Base-by-base conservation (phyloP, 2,329 filamentous ascomycete genomes). In the Fusarium dlaminii region DNA sequence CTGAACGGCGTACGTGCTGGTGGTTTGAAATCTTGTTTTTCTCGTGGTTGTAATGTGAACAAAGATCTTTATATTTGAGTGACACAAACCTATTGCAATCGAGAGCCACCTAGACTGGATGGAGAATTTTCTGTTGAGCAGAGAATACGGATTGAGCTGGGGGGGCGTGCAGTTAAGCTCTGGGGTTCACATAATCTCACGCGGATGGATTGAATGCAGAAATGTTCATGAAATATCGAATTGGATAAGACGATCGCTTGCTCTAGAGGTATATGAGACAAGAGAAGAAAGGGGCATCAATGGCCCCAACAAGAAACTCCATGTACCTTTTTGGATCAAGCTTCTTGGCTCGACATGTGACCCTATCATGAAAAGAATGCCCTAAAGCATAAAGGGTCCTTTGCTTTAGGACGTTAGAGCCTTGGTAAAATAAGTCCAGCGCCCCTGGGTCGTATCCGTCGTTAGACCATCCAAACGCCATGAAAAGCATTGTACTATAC, bases 221-320 rank as follows among this genome's bases (percentile, higher is more conserved):
- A 36, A 46, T 22, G 34, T 63, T 65, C 24, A 64, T 63, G 61
- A 66, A 70, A 73, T 67, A 55, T 66, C 64, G 55, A 62, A 68
- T 75, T 66, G 52, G 54, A 66, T 73, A 69, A 75, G 59, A 75
- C 60, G 66, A 73, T 67, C 68, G 75, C 75, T 75, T 76, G 75
- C 73, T 77, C 75, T 77, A 76, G 67, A 77, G 75, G 74, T 78
- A 77, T 76, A 74, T 75, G 65, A 66, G 66, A 68, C 63, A 67
- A 75, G 64, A 73, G 62, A 64, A 66, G 29, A 64, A 68, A 74
- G 54, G 54, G 63, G 64, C 54, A 49, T 43, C 20, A 56, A 73
- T 57, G 46, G 34, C 56, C 66, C 75, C 51, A 56, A 63, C 56
- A 43, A 70, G 66, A 73, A 74, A 74, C 72, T 73, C 72, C 72